Evolutionary conservation across 495 filamentous ascomycete species (phyloP).

Genomic region (Cercophora samala): DNA sequence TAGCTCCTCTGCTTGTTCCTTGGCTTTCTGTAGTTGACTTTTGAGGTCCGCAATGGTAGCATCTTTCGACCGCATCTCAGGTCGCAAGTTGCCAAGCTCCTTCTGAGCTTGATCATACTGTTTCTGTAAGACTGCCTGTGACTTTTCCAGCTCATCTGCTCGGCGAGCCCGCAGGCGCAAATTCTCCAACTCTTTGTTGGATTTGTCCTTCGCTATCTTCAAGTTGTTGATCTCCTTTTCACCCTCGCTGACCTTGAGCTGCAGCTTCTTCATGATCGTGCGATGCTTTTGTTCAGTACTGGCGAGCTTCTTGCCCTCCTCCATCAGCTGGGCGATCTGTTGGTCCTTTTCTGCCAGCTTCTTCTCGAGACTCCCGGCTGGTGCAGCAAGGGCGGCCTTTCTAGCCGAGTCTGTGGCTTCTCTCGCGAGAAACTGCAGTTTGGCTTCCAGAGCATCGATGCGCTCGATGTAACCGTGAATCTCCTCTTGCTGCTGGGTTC

Average conservation of each 20-base stretch:
- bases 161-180: slow-evolving; percentile 59
- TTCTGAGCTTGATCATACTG: slow-evolving; percentile 60
- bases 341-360: slow-evolving; percentile 86
- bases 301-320: slow-evolving; percentile 87
- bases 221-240: slow-evolving; percentile 63
- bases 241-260: slow-evolving; percentile 55
- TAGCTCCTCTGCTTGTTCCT: slow-evolving; percentile 63
- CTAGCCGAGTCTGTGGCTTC: slow-evolving; percentile 71
- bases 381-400: slow-evolving; percentile 56
- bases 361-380: slow-evolving; percentile 64
- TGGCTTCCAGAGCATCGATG: slow-evolving; percentile 88
- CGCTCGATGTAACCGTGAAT: slow-evolving; percentile 78
- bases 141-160: slow-evolving; percentile 64
- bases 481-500: slow-evolving; percentile 71
- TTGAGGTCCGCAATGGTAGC: slow-evolving; percentile 66
- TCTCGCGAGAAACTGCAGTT: slow-evolving; percentile 80
- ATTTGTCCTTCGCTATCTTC: slow-evolving; percentile 62
- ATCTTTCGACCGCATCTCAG: slow-evolving; percentile 64
- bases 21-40: slow-evolving; percentile 64
- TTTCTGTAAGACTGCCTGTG: slow-evolving; percentile 60
- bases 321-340: slow-evolving; percentile 80
- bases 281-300: slow-evolving; percentile 81
- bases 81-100: slow-evolving; percentile 64
- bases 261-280: slow-evolving; percentile 77
- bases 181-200: slow-evolving; percentile 59